Base-by-base conservation (phyloP, 1,139 yeast species). In the Debaryomycetaceae sp. region DNA sequence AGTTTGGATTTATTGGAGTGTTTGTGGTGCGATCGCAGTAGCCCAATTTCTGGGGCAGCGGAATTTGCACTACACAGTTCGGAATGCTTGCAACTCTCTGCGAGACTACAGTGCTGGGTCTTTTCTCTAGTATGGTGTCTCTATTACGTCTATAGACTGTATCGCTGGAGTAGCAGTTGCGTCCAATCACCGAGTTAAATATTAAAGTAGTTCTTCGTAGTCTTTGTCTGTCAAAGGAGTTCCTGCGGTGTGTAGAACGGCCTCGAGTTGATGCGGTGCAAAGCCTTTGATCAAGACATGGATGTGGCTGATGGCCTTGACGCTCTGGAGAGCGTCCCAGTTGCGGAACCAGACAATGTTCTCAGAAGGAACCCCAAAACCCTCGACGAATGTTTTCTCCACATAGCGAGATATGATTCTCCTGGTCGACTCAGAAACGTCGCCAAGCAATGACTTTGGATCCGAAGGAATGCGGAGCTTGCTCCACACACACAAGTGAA, bases 321-420 rank as follows among this genome's bases (percentile, higher is more conserved):
- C 81, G 50, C 84, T 78, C 52, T 81, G 87, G 33, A 81, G 58
- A 6, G 74, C 66, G 5, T 78, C 73, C 79, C 83, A 81, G 52
- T 81, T 81, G 48, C 80, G 72, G 58, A 81, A 81, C 87, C 87
- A 81, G 3, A 70, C 51, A 9, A 81, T 51, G 39, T 74, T 58
- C 5, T 66, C 65, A 41, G 60, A 45, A 1, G 55, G 48, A 15
- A 78, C 50, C 0, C 69, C 70, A 30, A 72, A 53, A 33, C 57
- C 55, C 29, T 67, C 59, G 29, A 71, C 64, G 52, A 80, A 79
- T 0, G 79, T 76, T 46, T 66, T 63, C 9, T 55, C 45, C 18
- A 78, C 58, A 45, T 74, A 78, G 34, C 42, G 47, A 36, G 68
- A 69, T 6, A 78, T 69, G 3, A 63, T 45, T 1, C 44, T 47